These are phyloP conservation scores for Neurospora sp. DNA, from an alignment of 495 filamentous ascomycete genomes.

Conservation along the genomic window DNA sequence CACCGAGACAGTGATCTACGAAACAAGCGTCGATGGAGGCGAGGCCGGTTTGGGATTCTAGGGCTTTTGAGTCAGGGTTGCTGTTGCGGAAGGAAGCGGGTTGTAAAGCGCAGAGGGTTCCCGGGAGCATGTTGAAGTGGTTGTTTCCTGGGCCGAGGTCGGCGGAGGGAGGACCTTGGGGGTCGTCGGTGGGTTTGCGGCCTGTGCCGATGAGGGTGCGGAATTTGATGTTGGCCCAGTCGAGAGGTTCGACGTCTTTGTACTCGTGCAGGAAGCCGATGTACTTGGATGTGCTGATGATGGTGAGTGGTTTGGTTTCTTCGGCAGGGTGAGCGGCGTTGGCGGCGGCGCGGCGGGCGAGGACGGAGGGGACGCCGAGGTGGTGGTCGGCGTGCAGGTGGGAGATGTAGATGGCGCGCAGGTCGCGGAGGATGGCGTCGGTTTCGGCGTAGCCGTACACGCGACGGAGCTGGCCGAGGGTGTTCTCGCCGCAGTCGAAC, in stretches of 20 bases:
- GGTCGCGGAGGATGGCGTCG: conserved; percentile 58
- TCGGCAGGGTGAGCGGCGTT: conserved; percentile 19
- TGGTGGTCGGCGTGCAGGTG: conserved; percentile 97
- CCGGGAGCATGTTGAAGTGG: not conserved
- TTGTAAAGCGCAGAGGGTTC: not conserved
- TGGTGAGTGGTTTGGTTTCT: conserved; percentile 22
- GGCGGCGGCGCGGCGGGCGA: conserved; percentile 55
- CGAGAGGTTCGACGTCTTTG: conserved; percentile 63
- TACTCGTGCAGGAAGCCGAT: conserved; percentile 69
- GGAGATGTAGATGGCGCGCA: conserved; percentile 86
- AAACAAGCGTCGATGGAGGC: conserved; percentile 43
- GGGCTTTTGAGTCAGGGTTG: too few species aligned
- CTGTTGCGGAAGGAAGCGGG: not conserved
- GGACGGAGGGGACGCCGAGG: conserved; percentile 65
- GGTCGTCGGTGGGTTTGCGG: not conserved
- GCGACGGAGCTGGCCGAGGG: conserved; percentile 80
- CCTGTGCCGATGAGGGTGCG: conserved; percentile 19
- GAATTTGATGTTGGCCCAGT: conserved; percentile 36
- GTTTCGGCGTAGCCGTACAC: conserved; percentile 53
- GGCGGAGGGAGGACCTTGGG: not conserved
- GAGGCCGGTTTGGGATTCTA: conserved; percentile 26
- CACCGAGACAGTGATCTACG: conserved; percentile 71
- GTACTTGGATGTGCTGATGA: conserved; percentile 40
- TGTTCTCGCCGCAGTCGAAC: conserved; percentile 87
- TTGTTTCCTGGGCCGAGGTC: not conserved